Conservation (phyloP, 306 rosid species). For the Potentilla sterilis region DNA sequence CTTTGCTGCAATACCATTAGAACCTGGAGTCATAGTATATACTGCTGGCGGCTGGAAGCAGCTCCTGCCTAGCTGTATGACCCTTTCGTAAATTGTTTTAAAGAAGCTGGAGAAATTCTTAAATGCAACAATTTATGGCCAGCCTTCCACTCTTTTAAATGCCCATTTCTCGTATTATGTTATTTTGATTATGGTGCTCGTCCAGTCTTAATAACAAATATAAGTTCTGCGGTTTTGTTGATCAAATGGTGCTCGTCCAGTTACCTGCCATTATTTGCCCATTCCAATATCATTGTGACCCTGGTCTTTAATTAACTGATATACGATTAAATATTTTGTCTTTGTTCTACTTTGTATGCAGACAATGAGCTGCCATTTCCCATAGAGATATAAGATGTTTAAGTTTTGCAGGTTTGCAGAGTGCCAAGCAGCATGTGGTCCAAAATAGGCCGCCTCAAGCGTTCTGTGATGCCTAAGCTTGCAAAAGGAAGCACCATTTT, state of each 20-base stretch:
- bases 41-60: constrained; percentile 16
- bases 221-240: constrained; percentile 8
- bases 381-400: constrained; percentile 10
- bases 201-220: background rate
- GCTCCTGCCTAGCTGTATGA: background rate
- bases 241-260: constrained; percentile 3
- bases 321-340: background rate
- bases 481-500: constrained; percentile 59
- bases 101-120: background rate
- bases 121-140: background rate
- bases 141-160: background rate
- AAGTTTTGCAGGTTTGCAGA: constrained; percentile 59
- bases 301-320: background rate
- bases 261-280: background rate
- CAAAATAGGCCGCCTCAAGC: constrained; percentile 87
- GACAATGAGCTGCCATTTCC: constrained; percentile 17
- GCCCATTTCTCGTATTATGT: constrained; percentile 4
- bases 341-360: constrained; percentile 7
- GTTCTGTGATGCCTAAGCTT: constrained; percentile 84
- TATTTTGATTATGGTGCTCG: constrained; percentile 1
- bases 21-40: background rate
- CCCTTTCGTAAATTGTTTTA: background rate
- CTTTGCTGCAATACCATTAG: background rate
- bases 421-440: constrained; percentile 88
- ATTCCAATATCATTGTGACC: background rate